Base-by-base conservation (phyloP, 2,329 filamentous ascomycete species). In the Diplodia scrobiculata region DNA sequence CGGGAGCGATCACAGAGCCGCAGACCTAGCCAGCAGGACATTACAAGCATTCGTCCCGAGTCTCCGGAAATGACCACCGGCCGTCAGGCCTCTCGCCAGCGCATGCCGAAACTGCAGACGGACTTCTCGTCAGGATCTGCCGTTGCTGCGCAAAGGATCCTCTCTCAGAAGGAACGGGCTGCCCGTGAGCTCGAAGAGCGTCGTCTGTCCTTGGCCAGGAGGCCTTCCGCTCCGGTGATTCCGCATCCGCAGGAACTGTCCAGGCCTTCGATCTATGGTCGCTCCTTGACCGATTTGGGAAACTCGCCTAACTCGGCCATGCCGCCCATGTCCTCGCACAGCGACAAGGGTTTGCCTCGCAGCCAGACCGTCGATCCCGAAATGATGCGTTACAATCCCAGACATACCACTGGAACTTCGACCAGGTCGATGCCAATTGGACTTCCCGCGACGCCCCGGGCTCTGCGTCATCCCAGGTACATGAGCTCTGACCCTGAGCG, bases 161-260 rank as follows among this genome's bases (percentile, higher is more conserved):
- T 79, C 67, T 77, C 75, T 63, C 78, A 77, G 67, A 82, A 80
- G 69, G 79, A 79, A 68, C 72, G 79, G 21, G 81, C 80, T 10
- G 92, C 92, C 7, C 88, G 90, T 55, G 93, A 97, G 77, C 85
- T 98, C 0, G 93, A 97, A 77, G 91, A 95, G 72, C 87, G 94
- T 32, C 88, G 94, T 67, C 87, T 91, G 73, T 97, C 94, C 14
- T 82, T 96, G 29, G 91, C 91, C 21, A 86, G 91, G 65, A 86
- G 92, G 59, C 90, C 92, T 3, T 91, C 90, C 27, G 91, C 89
- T 2, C 92, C 92, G 0, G 81, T 87, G 0, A 96, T 97, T 68
- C 88, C 91, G 5, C 88, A 92, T 70, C 93, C 93, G 0, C 83
- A 82, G 9, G 82, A 87, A 54, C 68, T 82, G 25, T 54, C 65